Base-by-base conservation (phyloP, 2,329 filamentous ascomycete species). In the Cadophora gregata region DNA sequence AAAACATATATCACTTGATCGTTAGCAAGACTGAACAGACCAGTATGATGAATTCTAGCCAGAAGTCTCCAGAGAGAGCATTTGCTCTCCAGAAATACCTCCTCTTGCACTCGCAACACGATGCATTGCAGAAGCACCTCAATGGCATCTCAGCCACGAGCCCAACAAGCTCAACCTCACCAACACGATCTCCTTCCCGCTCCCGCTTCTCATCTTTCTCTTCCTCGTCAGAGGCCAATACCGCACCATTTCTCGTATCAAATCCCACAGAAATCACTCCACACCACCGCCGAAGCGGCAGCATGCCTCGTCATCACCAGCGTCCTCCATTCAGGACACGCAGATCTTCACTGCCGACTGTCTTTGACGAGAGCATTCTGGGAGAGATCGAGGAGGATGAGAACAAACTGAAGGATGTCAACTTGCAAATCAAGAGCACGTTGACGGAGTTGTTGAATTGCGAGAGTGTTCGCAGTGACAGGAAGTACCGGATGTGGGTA, bases 381-480 rank as follows among this genome's bases (percentile, higher is more conserved):
- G 59, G 50, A 4, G 71, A 71, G 33, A 70, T 77, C 33, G 65
- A 71, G 31, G 69, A 72, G n/a, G 74, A 76, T 9, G 73, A 77
- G 61, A 53, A 59, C 8, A 80, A 80, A 67, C 75, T 84, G n/a
- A 80, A 78, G 66, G 76, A 82, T 50, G 79, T 85, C 74, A 85
- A 84, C 69, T 78, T 82, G 60, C 81, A 84, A 69, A 85, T 85
- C 75, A 85, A 86, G 71, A 79, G 78, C 24, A 84, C 82, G 10
- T 78, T 86, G 58, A 86, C 83, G 12, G 83, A 85, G 66, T 77
- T 86, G 1, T 76, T 86, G 63, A 86, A 86, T 69, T 84, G 82
- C 56, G 81, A 83, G 19, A 79, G 79, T 48, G 83, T 85, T 3
- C 80, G 79, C 48, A 73, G 77, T 10, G 83, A 86, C 74, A 74